These are phyloP conservation scores for Cladophialophora exuberans DNA, from an alignment of 2,329 filamentous ascomycete genomes.

Conservation along the genomic window DNA sequence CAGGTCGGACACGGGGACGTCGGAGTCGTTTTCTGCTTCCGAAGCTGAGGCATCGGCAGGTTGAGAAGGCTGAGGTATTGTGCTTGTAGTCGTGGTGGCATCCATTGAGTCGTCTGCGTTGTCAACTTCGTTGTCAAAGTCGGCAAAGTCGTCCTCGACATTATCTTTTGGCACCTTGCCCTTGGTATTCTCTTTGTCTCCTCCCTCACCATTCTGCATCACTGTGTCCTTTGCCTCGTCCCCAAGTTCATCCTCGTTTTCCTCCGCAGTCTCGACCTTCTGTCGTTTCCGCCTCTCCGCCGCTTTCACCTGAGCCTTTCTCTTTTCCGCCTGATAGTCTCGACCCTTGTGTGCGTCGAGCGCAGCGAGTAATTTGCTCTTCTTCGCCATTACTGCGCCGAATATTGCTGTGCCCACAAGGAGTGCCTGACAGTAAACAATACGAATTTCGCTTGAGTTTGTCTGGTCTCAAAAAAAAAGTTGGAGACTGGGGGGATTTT, in stretches of 20 bases:
- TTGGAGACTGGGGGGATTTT: too few relatives aligned
- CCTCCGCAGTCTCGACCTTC: slow-evolving; percentile 30
- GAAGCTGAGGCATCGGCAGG: slow-evolving; percentile 56
- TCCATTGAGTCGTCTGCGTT: slow-evolving; percentile 8
- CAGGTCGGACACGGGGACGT: slow-evolving; percentile 85
- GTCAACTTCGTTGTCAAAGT: background rate
- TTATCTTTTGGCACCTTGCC: background rate
- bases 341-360: slow-evolving; percentile 62
- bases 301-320: slow-evolving; percentile 65
- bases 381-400: slow-evolving; percentile 61
- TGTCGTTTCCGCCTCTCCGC: slow-evolving; percentile 50
- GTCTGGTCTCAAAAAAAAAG: too few relatives aligned
- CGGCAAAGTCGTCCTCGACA: slow-evolving; percentile 21
- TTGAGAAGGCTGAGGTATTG: slow-evolving; percentile 42
- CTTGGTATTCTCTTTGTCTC: slow-evolving; percentile 3
- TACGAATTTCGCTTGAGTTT: too few relatives aligned
- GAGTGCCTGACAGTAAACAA: too few relatives aligned
- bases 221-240: background rate
- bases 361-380: slow-evolving; percentile 61
- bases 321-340: slow-evolving; percentile 76
- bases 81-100: slow-evolving; percentile 18
- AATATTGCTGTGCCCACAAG: too few relatives aligned
- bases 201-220: slow-evolving; percentile 5
- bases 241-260: background rate
- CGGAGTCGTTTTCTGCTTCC: slow-evolving; percentile 76